Base-by-base conservation (phyloP, 257 asterid species). In the Solanum boliviense region DNA sequence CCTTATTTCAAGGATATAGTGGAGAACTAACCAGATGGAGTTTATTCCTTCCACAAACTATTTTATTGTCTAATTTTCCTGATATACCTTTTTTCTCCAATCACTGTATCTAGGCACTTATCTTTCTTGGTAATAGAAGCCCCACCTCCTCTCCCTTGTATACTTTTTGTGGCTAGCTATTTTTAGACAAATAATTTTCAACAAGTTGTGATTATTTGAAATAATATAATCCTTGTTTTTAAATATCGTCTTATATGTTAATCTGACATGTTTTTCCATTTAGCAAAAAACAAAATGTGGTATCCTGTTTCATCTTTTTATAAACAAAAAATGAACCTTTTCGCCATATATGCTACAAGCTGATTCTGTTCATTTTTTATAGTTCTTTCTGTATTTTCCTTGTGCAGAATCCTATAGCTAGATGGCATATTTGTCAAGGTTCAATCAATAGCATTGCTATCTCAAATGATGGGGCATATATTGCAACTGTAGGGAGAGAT, bases 351-450 rank as follows among this genome's bases (percentile, higher is more conserved):
- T 34, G 46, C 44, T 36, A 36, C 52, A 23, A 36, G 56, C 32
- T 6, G 9, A n/a, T 75, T 75, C 56, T 75, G 1, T 44, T 81
- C 38, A 15, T 67, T 87, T 85, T 44, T 79, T 79, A 25, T 76
- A 44, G 41, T 46, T 81, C 85, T 44, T 15, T n/a, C 85, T 44
- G 52, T 38, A 79, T 79, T 44, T 46, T 81, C 58, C 29, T 9
- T 89, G 39, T 91, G 93, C 98, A 97, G 99, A 95, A 97, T 91
- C 99, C 99, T 79, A 92, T 95, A 89, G 98, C 98, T 87, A 92
- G 99, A 91, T 97, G 99, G 99, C 99, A 97, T 90, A 92, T 97
- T 90, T 95, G 98, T 88, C 99, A 95, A 91, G 99, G 99, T 81
- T 91, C 99, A 88, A 91, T 97, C 62, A 97, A 97, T 86, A 93